phyloP scores from a whole-genome alignment of 1,284 basidiomycete genomes.

The Irpex sp. region DNA sequence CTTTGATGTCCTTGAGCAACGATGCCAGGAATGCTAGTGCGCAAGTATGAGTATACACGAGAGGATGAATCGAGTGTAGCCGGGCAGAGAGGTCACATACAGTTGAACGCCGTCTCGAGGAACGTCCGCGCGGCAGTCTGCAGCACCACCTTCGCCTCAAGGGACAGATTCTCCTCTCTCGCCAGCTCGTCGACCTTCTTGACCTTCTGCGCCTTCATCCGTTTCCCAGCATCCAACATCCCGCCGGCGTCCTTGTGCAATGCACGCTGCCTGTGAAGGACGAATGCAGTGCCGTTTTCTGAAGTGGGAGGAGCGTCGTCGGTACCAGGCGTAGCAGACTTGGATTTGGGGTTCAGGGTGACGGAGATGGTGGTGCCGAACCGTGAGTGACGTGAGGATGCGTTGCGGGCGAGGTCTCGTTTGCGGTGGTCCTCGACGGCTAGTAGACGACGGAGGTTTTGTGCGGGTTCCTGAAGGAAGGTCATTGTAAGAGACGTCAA shows the following conservation, averaged over 20 bases:
- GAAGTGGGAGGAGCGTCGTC: slow-evolving; percentile 15
- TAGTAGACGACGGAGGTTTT: slow-evolving; percentile 68
- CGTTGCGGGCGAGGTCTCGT: slow-evolving; percentile 51
- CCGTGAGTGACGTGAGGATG: slow-evolving; percentile 84
- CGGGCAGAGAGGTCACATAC: slow-evolving; percentile 42
- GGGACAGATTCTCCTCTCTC: slow-evolving; percentile 66
- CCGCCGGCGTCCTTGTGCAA: slow-evolving; percentile 71
- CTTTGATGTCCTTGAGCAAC: slow-evolving; percentile 88
- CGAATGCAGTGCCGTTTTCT: slow-evolving; percentile 37
- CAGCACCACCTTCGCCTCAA: slow-evolving; percentile 67
- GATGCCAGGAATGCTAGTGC: slow-evolving; percentile 73
- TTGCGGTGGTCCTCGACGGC: slow-evolving; percentile 66
- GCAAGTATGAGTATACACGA: neutral
- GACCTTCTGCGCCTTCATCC: slow-evolving; percentile 54
- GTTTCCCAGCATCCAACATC: slow-evolving; percentile 73
- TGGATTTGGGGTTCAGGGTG: slow-evolving; percentile 57
- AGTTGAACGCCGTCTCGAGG: slow-evolving; percentile 81
- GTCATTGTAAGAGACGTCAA: slow-evolving; percentile 6
- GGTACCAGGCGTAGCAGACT: slow-evolving; percentile 19
- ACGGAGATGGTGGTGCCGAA: slow-evolving; percentile 92
- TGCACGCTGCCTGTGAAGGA: slow-evolving; percentile 84
- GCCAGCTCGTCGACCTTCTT: slow-evolving; percentile 74
- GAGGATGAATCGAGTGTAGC: neutral
- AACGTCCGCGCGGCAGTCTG: slow-evolving; percentile 71
- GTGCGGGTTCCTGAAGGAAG: slow-evolving; percentile 54